Evolutionary conservation across 2,329 filamentous ascomycete species (phyloP).

Genomic region (Trematosphaeria pertusa): DNA sequence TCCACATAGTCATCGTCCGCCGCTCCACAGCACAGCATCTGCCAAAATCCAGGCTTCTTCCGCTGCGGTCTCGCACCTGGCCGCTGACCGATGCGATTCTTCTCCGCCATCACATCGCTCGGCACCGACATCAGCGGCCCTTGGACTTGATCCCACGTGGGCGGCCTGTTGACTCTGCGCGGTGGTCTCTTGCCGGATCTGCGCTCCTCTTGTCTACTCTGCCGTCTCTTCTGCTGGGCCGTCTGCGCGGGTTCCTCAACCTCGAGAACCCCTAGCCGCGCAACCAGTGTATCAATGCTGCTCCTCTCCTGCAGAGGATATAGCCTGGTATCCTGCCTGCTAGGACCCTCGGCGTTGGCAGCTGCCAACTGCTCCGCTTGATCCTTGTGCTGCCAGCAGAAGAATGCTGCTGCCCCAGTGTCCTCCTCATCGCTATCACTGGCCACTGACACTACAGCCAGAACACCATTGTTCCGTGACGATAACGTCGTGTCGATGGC

Average conservation of each 20-base stretch:
- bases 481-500: conserved; percentile 62
- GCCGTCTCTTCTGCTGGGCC: conserved; percentile 42
- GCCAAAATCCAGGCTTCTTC: conserved; percentile 50
- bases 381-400: conserved; percentile 95
- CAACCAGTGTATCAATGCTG: conserved; percentile 87
- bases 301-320: conserved; percentile 69
- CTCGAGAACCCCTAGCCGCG: conserved; percentile 77
- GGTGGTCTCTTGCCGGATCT: conserved; percentile 25
- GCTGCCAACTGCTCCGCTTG: conserved; percentile 66
- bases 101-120: conserved; percentile 44
- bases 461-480: conserved; percentile 46
- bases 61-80: conserved; percentile 23
- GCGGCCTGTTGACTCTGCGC: conserved; percentile 45
- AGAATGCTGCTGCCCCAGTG: conserved; percentile 67
- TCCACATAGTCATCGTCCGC: conserved; percentile 52
- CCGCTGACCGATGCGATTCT: conserved; percentile 27
- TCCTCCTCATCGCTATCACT: conserved; percentile 58
- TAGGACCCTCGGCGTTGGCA: conserved; percentile 20
- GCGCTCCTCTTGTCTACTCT: conserved; percentile 24
- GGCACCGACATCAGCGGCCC: conserved; percentile 55
- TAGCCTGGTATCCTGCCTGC: conserved; percentile 49
- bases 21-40: conserved; percentile 50
- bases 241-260: conserved; percentile 56
- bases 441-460: conserved; percentile 49
- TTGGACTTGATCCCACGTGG: conserved; percentile 54